A percentile compares a stretch with the other conserved stretches of the same genome.
These are phyloP conservation scores for Nyctanthes arbortristis DNA, from an alignment of 257 asterid genomes.

Conservation along the genomic window DNA sequence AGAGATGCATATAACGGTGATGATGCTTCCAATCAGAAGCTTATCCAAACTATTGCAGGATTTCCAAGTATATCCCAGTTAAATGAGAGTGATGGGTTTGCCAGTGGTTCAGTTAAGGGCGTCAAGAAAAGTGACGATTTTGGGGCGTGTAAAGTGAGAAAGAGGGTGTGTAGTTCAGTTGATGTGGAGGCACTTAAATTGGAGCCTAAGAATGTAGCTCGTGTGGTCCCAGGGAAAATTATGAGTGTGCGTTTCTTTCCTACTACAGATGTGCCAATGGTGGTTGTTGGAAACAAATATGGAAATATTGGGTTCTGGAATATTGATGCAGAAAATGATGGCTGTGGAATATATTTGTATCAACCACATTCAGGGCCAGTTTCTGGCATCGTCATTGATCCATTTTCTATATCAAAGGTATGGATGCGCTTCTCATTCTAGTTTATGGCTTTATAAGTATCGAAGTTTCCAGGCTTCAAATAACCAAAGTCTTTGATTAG, in stretches of 20 bases:
- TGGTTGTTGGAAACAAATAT: slow-evolving; percentile 77
- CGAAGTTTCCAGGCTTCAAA: not conserved
- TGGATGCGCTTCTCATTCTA: not conserved
- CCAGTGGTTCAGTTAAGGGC: slow-evolving; percentile 15
- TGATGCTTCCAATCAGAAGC: slow-evolving; percentile 40
- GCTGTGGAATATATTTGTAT: slow-evolving; percentile 64
- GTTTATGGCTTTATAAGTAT: not conserved
- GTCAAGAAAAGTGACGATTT: slow-evolving; percentile 18
- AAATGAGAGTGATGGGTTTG: slow-evolving; percentile 24
- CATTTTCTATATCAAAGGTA: slow-evolving; percentile 72
- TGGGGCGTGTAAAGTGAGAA: slow-evolving; percentile 20
- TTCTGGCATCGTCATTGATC: slow-evolving; percentile 68
- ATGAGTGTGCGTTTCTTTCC: slow-evolving; percentile 67
- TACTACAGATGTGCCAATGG: slow-evolving; percentile 52
- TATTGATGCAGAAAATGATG: slow-evolving; percentile 53
- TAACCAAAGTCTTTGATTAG: no score
- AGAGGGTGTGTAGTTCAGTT: slow-evolving; percentile 40
- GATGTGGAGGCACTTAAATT: slow-evolving; percentile 52
- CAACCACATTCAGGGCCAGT: slow-evolving; percentile 78
- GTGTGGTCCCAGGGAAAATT: slow-evolving; percentile 75
- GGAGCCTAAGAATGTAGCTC: slow-evolving; percentile 64
- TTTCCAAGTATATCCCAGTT: slow-evolving; percentile 24
- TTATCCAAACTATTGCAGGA: slow-evolving; percentile 37
- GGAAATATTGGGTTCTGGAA: slow-evolving; percentile 91
- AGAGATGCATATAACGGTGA: slow-evolving; percentile 52